Percentiles rank a stretch among this genome's conserved stretches.
Evolutionary conservation across 78 protist genomes (phyloP).

Genomic region (Andalucia godoyi): DNA sequence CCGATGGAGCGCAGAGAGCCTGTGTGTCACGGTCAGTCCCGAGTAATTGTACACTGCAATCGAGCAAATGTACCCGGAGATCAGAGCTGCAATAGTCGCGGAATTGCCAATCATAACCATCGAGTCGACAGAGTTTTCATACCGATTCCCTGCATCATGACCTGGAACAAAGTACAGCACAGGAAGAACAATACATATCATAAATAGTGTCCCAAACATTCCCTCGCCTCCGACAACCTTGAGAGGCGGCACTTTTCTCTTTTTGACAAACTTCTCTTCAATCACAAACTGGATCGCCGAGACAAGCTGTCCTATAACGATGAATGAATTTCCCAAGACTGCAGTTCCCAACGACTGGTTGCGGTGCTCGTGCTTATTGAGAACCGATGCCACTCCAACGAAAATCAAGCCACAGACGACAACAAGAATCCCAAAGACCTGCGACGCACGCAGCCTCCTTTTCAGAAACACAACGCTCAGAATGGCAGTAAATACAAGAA

Average conservation of each 20-base stretch:
- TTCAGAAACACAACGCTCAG: constrained; percentile 17
- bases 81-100: too few species aligned
- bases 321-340: not conserved
- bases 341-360: too few species aligned
- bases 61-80: too few species aligned
- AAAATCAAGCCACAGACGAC: constrained; percentile 13
- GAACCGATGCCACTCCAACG: constrained; percentile 29
- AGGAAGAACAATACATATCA: not conserved
- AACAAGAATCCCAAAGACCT: constrained; percentile 14
- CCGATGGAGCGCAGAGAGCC: not conserved
- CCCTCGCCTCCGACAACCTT: constrained; percentile 11
- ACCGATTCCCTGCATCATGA: too few species aligned
- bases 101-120: too few species aligned
- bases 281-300: not conserved
- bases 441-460: not conserved
- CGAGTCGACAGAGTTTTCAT: too few species aligned
- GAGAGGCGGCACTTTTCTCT: not conserved
- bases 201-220: not conserved
- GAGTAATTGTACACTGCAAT: not conserved
- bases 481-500: constrained; percentile 46
- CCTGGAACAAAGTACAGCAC: not conserved
- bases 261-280: not conserved
- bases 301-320: not conserved
- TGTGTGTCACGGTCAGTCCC: not conserved
- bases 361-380: too few species aligned